Evolutionary conservation across 139 green algal species (phyloP).

Genomic region (Gonium pectorale): DNA sequence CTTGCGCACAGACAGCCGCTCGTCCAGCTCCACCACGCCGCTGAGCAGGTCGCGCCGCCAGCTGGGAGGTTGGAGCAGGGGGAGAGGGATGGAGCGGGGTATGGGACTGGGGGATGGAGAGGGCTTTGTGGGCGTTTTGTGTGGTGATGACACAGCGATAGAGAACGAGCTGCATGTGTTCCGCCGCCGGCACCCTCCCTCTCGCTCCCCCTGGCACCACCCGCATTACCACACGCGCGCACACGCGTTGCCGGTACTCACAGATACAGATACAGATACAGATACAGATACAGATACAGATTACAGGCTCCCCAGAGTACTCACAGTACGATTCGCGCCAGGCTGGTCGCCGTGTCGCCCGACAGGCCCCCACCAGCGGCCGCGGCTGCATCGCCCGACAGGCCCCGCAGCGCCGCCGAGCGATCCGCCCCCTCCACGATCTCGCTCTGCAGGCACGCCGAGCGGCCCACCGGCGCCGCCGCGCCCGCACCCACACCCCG

Average conservation of each 20-base stretch:
- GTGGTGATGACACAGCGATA: too few relatives aligned
- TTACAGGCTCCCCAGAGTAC: too few relatives aligned
- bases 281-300: too few relatives aligned
- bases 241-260: too few relatives aligned
- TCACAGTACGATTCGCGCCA: conserved; percentile 20
- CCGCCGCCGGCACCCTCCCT: too few relatives aligned
- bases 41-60: conserved; percentile 49
- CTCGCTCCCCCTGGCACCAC: too few relatives aligned
- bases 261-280: too few relatives aligned
- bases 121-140: too few relatives aligned
- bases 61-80: neutral
- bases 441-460: conserved; percentile 24
- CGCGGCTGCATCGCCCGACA: too few relatives aligned
- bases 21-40: conserved; percentile 38
- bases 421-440: neutral
- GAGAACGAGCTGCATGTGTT: too few relatives aligned
- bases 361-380: too few relatives aligned
- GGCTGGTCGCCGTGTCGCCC: neutral
- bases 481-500: neutral
- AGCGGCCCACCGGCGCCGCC: neutral
- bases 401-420: neutral
- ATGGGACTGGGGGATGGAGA: neutral
- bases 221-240: too few relatives aligned
- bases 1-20: conserved; percentile 2
- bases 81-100: neutral